Evolutionary conservation across 177 flowering plant species (phyloP), one percentile per base, ranked within the genome.

Genomic region (Vitis hybrid): DNA sequence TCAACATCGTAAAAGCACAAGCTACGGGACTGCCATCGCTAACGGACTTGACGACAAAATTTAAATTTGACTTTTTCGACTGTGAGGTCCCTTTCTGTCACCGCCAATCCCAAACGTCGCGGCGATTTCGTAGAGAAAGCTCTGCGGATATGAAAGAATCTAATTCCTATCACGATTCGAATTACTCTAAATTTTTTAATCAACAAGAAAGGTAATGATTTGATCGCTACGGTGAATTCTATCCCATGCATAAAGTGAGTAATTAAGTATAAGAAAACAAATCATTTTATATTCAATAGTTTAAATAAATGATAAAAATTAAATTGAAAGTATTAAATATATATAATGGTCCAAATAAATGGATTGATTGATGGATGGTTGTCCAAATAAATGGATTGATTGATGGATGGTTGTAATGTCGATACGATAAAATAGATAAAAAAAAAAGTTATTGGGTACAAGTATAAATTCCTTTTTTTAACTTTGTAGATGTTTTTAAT

Each of bases 401-500:
- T 20, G 22, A 24, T 24, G 28, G 28, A 24, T 24, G 28, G 28
- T 24, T 24, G 28, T 24, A 24, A 24, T 0, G 4, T 1, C 22
- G 28, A 0, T 24, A 0, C 0, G 28, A 24, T 24, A 24, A 24
- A 24, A 24, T 24, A 24, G 4, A 24, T 24, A 24, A 24, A 24
- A 24, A 24, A 24, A 0, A 24, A 24, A 24, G 28, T 24, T 28
- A 28, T 28, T 0, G 1, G 4, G 4, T 28, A 28, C 2, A 4
- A 28, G 4, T 28, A 28, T 28, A 4, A 28, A 28, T 4, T 28
- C 4, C 31, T 28, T 28, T 28, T 28, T 28, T 28, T 28, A 28
- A 28, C 0, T 4, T 28, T 0, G 31, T 0, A 28, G 4, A 28
- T 28, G 31, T 0, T 28, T 28, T 28, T 28, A 3, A 28, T 28